These are phyloP conservation scores for Leccinellum albellum DNA, from an alignment of 768 basidiomycete species.

Conservation along the genomic window DNA sequence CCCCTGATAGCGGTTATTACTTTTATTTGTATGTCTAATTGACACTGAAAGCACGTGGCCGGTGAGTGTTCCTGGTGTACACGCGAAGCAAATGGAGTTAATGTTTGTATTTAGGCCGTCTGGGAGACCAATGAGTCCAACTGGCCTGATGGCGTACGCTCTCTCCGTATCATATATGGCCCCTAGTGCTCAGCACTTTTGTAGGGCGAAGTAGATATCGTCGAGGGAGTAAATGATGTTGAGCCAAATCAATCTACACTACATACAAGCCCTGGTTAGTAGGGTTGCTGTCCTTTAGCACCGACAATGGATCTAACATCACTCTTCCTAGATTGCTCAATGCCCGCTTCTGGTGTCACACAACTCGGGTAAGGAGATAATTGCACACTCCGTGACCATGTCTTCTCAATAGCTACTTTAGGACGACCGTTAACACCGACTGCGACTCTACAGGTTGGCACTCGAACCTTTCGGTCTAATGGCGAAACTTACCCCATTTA, in stretches of 20 bases:
- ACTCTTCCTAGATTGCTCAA: slow-evolving; percentile 22
- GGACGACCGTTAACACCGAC: slow-evolving; percentile 19
- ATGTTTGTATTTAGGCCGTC: slow-evolving; percentile 20
- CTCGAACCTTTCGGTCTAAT: not conserved
- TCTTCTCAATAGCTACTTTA: slow-evolving; percentile 4
- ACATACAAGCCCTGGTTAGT: slow-evolving; percentile 50
- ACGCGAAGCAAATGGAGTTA: slow-evolving; percentile 9
- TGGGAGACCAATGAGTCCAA: slow-evolving; percentile 25
- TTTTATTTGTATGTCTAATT: not conserved
- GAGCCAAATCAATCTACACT: slow-evolving; percentile 50
- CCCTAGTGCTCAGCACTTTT: not conserved
- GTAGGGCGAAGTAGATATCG: slow-evolving; percentile 31
- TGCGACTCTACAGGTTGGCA: slow-evolving; percentile 20
- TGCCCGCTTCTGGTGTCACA: slow-evolving; percentile 18
- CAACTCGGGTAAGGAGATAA: slow-evolving; percentile 24
- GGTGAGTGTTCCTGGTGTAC: slow-evolving; percentile 16
- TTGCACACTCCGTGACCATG: too few species aligned
- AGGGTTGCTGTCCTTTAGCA: not conserved
- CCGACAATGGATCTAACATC: not conserved
- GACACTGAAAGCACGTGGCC: slow-evolving; percentile 33
- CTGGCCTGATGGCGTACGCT: slow-evolving; percentile 27
- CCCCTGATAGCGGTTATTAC: not conserved
- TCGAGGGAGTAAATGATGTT: slow-evolving; percentile 49
- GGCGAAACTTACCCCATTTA: slow-evolving; percentile 3
- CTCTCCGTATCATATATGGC: not conserved